phyloP scores from a whole-genome alignment of 1,284 basidiomycete species.

The Ustilago loliicola region DNA sequence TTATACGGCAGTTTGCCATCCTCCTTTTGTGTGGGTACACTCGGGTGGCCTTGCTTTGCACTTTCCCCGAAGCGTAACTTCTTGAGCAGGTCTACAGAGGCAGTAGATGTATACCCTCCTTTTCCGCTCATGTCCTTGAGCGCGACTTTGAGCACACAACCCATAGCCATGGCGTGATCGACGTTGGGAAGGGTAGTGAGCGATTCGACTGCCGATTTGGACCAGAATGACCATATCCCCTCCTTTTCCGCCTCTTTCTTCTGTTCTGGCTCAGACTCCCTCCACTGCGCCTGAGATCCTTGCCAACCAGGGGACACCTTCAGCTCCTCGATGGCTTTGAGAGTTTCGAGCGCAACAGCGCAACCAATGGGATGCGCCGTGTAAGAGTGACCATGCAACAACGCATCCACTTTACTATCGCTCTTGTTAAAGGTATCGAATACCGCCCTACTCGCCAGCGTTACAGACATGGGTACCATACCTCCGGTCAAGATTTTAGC shows the following conservation, averaged over 20 bases:
- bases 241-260: not conserved
- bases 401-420: constrained; percentile 82
- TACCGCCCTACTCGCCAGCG: constrained; percentile 81
- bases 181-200: constrained; percentile 78
- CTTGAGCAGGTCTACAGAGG: constrained; percentile 44
- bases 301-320: constrained; percentile 76
- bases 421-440: constrained; percentile 82
- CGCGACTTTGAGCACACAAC: constrained; percentile 87
- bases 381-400: constrained; percentile 95
- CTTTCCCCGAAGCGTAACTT: constrained; percentile 40
- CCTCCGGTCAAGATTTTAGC: constrained; percentile 97
- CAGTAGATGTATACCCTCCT: constrained; percentile 63
- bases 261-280: constrained; percentile 2
- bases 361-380: constrained; percentile 77
- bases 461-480: constrained; percentile 84
- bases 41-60: constrained; percentile 37
- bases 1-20: constrained; percentile 74
- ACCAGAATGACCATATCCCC: constrained; percentile 89
- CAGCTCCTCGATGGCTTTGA: constrained; percentile 76
- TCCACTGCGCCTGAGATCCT: constrained; percentile 75
- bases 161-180: constrained; percentile 85
- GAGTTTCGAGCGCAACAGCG: constrained; percentile 85
- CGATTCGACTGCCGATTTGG: constrained; percentile 77
- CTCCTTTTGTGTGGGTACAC: constrained; percentile 18
- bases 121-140: constrained; percentile 77